Base-by-base conservation (phyloP, 768 basidiomycete genomes). In the Rhizopogon vulgaris region DNA sequence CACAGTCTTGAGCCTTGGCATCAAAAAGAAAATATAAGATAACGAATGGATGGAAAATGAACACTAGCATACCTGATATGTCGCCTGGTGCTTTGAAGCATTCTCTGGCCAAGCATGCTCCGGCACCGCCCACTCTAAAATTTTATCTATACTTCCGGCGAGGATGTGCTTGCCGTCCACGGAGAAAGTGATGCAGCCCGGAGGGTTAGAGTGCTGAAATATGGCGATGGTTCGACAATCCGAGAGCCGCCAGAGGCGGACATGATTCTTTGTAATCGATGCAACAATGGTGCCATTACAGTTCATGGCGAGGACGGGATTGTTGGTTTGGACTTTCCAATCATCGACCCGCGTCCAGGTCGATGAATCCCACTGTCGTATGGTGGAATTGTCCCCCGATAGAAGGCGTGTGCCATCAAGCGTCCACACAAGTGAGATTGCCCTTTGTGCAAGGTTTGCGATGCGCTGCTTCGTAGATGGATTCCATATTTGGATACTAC, bases 211-310 rank as follows among this genome's bases (percentile, higher is more conserved):
- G 17, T 43, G 42, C 17, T 43, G 28, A 28, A 43, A 30, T 30
- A 27, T 27, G 3, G 25, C 24, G 8, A 41, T 41, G 25, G 25
- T 41, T 41, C 25, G 15, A 15, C 25, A 25, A 41, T 41, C 41
- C 36, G 36, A 28, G 8, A 61, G 30, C 11, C 69, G 57, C 67
- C 67, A 38, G 22, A 41, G 40, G 40, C 40, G 40, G 6, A 41
- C 12, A 24, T 24, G 12, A 14, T 12, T 41, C 3, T 41, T 11
- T 3, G 12, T 24, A 41, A 22, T 24, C 14, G 22, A 12, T 9
- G 40, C 40, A 14, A 41, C 12, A 7, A 41, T 12, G 3, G 18
- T 41, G 22, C 40, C 40, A 7, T 22, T 14, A 8, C 22, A n/a
- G 12, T 41, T 22, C 12, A 41, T 4, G 17, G 40, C 18, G 14